phyloP scores from a whole-genome alignment of 139 green algal species.

The Trebouxia sp. region DNA sequence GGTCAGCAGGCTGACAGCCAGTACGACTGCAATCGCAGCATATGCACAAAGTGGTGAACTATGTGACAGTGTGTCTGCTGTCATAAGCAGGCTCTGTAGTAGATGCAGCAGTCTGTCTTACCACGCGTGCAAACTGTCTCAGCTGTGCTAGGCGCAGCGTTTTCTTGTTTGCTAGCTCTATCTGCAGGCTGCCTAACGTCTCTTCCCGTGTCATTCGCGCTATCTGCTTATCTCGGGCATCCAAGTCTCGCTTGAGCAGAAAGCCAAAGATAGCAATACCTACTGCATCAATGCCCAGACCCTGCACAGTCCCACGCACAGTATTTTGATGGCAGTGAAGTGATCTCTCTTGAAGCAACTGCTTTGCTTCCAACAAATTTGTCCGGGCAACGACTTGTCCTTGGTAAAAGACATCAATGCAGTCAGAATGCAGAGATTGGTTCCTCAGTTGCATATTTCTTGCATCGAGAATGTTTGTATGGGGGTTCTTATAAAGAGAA shows the following conservation, averaged over 20 bases:
- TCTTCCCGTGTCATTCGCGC: conserved; percentile 58
- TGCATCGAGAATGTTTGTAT: too few relatives aligned
- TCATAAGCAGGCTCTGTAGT: background rate
- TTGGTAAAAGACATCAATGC: too few relatives aligned
- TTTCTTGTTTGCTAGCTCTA: conserved; percentile 75
- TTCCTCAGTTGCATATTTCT: too few relatives aligned
- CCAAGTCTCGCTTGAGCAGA: conserved; percentile 47
- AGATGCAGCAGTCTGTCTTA: conserved; percentile 4
- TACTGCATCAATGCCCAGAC: conserved; percentile 73
- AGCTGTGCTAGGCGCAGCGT: conserved; percentile 60
- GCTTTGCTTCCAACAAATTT: background rate
- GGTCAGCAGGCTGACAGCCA: too few relatives aligned
- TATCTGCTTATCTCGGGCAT: conserved; percentile 40
- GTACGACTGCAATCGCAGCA: too few relatives aligned
- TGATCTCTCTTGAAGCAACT: background rate
- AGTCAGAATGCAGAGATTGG: too few relatives aligned
- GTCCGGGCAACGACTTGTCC: background rate
- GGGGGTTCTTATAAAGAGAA: too few relatives aligned
- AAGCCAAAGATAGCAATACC: conserved; percentile 50
- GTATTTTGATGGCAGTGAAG: background rate
- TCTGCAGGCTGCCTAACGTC: conserved; percentile 51
- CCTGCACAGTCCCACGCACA: background rate
- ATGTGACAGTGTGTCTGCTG: background rate
- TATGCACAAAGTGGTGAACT: too few relatives aligned
- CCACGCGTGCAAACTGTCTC: conserved; percentile 37